A percentile compares a stretch with the other conserved stretches of the same genome.
Evolutionary conservation across 2,329 filamentous ascomycete species (phyloP).

Genomic region (Nemania abortiva): DNA sequence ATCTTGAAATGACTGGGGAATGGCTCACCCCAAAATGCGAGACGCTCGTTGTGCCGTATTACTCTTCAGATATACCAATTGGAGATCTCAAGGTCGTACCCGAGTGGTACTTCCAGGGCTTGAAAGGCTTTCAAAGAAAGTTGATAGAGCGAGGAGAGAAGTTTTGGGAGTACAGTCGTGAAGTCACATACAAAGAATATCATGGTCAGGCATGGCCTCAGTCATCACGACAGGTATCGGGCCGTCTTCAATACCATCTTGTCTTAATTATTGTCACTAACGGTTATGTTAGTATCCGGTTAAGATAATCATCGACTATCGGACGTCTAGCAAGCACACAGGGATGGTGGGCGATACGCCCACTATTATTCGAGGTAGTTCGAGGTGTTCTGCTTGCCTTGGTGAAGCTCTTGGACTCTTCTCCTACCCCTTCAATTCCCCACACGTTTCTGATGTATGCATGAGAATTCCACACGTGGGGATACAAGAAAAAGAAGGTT

Average conservation of each 20-base stretch:
- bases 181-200: conserved; percentile 29
- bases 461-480: background rate
- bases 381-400: conserved; percentile 32
- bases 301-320: conserved; percentile 39
- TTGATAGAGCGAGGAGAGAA: conserved; percentile 22
- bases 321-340: conserved; percentile 35
- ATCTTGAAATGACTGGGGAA: conserved; percentile 36
- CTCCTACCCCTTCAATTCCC: conserved; percentile 24
- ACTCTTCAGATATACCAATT: conserved; percentile 34
- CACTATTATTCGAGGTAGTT: background rate
- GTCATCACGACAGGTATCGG: conserved; percentile 21
- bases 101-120: conserved; percentile 23
- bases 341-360: background rate
- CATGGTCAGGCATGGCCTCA: conserved; percentile 30
- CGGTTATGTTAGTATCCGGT: conserved; percentile 21
- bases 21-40: conserved; percentile 33
- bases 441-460: conserved; percentile 32
- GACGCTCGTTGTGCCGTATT: conserved; percentile 29
- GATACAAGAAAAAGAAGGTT: background rate
- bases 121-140: background rate
- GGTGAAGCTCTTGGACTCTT: conserved; percentile 27
- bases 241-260: background rate
- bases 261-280: conserved; percentile 11
- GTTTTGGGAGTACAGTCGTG: conserved; percentile 22
- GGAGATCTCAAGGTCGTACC: conserved; percentile 33